Conservation (phyloP, 2,329 filamentous ascomycete species). For the Anthostomella pinea region DNA sequence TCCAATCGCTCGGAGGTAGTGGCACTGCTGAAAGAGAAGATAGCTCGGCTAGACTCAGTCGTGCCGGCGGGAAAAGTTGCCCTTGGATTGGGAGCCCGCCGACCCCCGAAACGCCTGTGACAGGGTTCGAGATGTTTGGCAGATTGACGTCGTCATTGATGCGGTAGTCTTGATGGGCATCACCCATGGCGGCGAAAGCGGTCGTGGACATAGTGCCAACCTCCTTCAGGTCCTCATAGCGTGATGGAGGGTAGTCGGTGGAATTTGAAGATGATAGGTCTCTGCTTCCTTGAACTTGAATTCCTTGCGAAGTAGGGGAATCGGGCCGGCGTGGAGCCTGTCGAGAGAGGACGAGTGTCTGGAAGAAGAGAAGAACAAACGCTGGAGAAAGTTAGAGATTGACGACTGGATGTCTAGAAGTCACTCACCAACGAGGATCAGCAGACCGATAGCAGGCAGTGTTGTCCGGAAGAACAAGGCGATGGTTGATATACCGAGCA, state of each 20-base stretch:
- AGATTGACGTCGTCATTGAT: constrained; percentile 27
- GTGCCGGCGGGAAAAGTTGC: constrained; percentile 42
- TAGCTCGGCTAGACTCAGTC: constrained; percentile 18
- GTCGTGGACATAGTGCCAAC: constrained; percentile 36
- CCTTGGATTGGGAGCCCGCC: constrained; percentile 40
- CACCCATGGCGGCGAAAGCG: constrained; percentile 33
- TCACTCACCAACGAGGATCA: constrained; percentile 47
- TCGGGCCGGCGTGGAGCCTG: constrained; percentile 34
- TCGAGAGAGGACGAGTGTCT: constrained; percentile 31
- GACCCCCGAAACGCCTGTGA: constrained; percentile 34
- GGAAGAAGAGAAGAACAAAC: constrained; percentile 39
- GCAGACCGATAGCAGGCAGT: constrained; percentile 49
- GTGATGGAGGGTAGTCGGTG: constrained; percentile 41
- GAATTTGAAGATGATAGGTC: constrained; percentile 43
- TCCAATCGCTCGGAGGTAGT: constrained; percentile 9
- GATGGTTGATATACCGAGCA: constrained; percentile 45
- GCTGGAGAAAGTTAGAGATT: constrained; percentile 29
- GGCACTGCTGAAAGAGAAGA: constrained; percentile 14
- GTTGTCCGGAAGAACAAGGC: constrained; percentile 46
- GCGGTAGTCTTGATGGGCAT: constrained; percentile 4
- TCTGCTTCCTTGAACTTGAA: constrained; percentile 34
- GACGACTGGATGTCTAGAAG: neutral
- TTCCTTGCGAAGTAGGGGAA: constrained; percentile 38
- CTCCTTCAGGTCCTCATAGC: constrained; percentile 49
- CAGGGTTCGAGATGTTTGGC: constrained; percentile 38